phyloP scores from a whole-genome alignment of 2,329 filamentous ascomycete species.

The Botrytis porri region DNA sequence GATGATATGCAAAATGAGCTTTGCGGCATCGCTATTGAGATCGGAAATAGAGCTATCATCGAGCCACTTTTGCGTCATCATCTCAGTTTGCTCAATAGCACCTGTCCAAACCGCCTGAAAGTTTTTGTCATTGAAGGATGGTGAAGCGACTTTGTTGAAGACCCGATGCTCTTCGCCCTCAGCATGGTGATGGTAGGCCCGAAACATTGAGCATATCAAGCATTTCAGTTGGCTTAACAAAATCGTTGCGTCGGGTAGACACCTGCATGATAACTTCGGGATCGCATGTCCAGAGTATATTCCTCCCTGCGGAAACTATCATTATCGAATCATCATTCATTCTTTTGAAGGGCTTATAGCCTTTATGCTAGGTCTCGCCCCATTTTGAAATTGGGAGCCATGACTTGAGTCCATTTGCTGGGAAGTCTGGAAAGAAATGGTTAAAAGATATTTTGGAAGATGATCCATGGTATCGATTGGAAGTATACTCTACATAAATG shows the following conservation, averaged over 20 bases:
- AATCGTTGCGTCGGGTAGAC: neutral
- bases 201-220: slow-evolving; percentile 1
- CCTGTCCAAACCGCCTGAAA: neutral
- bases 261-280: slow-evolving; percentile 11
- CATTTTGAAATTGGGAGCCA: neutral
- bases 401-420: neutral
- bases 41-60: neutral
- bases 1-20: neutral
- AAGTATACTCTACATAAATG: neutral
- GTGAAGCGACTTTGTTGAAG: slow-evolving; percentile 6
- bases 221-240: slow-evolving; percentile 10
- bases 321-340: neutral
- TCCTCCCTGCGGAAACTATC: neutral
- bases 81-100: neutral
- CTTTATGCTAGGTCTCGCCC: slow-evolving; percentile 6
- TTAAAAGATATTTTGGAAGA: slow-evolving; percentile 8
- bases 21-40: neutral
- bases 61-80: neutral
- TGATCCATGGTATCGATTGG: slow-evolving; percentile 14
- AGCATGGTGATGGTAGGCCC: slow-evolving; percentile 7
- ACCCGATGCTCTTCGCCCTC: slow-evolving; percentile 8
- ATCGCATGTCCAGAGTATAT: slow-evolving; percentile 15
- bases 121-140: slow-evolving; percentile 10
- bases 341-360: slow-evolving; percentile 1
- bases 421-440: slow-evolving; percentile 3